Percentiles rank a stretch among this genome's conserved stretches.
phyloP scores from a whole-genome alignment of 306 rosid genomes.

The Erythrophleum fordii region DNA sequence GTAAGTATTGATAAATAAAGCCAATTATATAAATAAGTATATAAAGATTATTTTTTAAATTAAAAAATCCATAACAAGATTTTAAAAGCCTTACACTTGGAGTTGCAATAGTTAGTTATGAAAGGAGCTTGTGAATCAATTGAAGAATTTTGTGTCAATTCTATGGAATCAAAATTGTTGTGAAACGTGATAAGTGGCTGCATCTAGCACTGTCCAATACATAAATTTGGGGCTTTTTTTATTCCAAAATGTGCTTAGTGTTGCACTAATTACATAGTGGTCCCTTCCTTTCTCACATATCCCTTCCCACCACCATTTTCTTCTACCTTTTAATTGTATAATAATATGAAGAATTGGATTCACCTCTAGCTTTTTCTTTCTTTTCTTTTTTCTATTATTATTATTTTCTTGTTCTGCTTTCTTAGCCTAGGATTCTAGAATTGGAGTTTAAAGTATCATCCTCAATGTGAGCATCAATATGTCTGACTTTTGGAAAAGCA shows the following conservation, averaged over 20 bases:
- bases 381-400: neutral
- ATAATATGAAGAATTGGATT: conserved; percentile 55
- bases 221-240: conserved; percentile 36
- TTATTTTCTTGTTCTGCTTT: conserved; percentile 28
- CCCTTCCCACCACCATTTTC: conserved; percentile 29
- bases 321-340: conserved; percentile 30
- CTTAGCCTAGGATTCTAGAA: conserved; percentile 47
- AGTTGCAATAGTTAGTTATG: neutral
- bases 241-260: conserved; percentile 21
- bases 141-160: conserved; percentile 27
- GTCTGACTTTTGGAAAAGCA: conserved; percentile 47
- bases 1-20: too few relatives aligned
- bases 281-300: conserved; percentile 30
- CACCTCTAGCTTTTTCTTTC: conserved; percentile 50
- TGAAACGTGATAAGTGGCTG: conserved; percentile 49
- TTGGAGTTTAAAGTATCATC: conserved; percentile 45
- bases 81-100: neutral
- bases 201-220: conserved; percentile 44
- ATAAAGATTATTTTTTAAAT: too few relatives aligned
- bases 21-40: too few relatives aligned
- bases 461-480: conserved; percentile 38
- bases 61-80: too few relatives aligned
- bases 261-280: conserved; percentile 19
- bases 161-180: conserved; percentile 35
- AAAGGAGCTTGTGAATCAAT: conserved; percentile 6